Percentiles rank a stretch among this genome's conserved stretches.
phyloP scores from a whole-genome alignment of 2,329 filamentous ascomycete genomes.

The Botrytis hyacinthi region DNA sequence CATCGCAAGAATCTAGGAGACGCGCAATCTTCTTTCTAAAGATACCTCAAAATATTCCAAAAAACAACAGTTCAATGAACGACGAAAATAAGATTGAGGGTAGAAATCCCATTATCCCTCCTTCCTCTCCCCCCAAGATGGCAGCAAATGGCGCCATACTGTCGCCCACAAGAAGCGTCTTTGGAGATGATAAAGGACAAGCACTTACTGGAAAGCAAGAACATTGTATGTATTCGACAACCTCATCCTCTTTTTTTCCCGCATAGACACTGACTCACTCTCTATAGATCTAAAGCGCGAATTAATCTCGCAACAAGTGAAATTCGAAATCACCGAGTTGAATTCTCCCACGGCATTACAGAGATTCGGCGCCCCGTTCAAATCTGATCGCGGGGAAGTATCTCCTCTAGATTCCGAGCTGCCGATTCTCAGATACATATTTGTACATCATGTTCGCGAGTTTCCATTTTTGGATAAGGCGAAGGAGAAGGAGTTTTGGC shows the following conservation, averaged over 20 bases:
- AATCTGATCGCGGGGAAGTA: slow-evolving; percentile 87
- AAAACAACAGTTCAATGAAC: slow-evolving; percentile 1
- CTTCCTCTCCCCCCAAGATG: slow-evolving; percentile 14
- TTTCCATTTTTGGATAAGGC: slow-evolving; percentile 98
- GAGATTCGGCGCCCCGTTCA: slow-evolving; percentile 93
- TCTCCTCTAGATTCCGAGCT: slow-evolving; percentile 91
- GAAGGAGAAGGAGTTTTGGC: slow-evolving; percentile 98
- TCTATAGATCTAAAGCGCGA: slow-evolving; percentile 86
- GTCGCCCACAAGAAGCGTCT: slow-evolving; percentile 14
- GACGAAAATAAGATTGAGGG: slow-evolving; percentile 10
- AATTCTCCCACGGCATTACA: slow-evolving; percentile 93
- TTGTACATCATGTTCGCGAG: slow-evolving; percentile 95
- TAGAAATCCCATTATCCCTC: not conserved
- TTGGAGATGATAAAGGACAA: slow-evolving; percentile 24
- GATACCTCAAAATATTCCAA: too few relatives aligned
- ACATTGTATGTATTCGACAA: slow-evolving; percentile 67
- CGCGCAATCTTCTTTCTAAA: not conserved
- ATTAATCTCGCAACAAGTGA: slow-evolving; percentile 84
- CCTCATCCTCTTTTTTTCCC: not conserved
- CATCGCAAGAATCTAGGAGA: not conserved
- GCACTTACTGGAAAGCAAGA: slow-evolving; percentile 91
- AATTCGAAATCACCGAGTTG: slow-evolving; percentile 86
- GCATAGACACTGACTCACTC: slow-evolving; percentile 13
- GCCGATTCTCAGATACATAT: slow-evolving; percentile 91
- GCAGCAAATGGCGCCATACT: slow-evolving; percentile 27